These are phyloP conservation scores for Akanthomyces lecanii DNA, from an alignment of 2,329 filamentous ascomycete genomes.

Conservation along the genomic window DNA sequence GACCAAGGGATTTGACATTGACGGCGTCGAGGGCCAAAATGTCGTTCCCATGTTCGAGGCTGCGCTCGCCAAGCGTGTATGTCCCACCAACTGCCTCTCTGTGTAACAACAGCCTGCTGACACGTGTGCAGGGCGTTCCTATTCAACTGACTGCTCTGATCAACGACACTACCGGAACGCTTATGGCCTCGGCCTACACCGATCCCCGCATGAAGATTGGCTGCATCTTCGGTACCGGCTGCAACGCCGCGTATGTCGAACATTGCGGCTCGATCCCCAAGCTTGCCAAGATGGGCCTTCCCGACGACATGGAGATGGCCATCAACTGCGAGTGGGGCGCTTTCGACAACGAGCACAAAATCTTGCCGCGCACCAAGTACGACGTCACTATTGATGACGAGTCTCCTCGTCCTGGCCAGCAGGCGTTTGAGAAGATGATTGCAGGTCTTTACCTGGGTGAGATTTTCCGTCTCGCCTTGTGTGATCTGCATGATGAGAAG, in stretches of 20 bases:
- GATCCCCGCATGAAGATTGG: slow-evolving; percentile 89
- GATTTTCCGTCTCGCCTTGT: slow-evolving; percentile 82
- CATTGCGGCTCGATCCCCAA: slow-evolving; percentile 87
- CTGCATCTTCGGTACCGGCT: slow-evolving; percentile 97
- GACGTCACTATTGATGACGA: slow-evolving; percentile 85
- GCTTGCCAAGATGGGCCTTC: slow-evolving; percentile 84
- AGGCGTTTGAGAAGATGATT: slow-evolving; percentile 98
- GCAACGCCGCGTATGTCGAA: slow-evolving; percentile 98
- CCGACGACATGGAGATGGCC: slow-evolving; percentile 78
- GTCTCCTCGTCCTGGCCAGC: slow-evolving; percentile 87
- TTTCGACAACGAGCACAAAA: slow-evolving; percentile 88
- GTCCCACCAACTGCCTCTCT: neutral
- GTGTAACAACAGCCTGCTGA: neutral
- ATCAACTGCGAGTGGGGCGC: slow-evolving; percentile 99
- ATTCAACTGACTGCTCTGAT: slow-evolving; percentile 92
- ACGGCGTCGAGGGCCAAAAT: slow-evolving; percentile 84
- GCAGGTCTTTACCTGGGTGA: slow-evolving; percentile 92
- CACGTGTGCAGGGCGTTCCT: slow-evolving; percentile 64
- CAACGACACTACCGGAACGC: slow-evolving; percentile 95
- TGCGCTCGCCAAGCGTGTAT: slow-evolving; percentile 58
- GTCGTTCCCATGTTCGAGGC: slow-evolving; percentile 84
- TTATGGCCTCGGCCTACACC: slow-evolving; percentile 97
- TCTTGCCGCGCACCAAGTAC: slow-evolving; percentile 80
- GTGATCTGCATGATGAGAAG: slow-evolving; percentile 76
- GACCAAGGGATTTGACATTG: slow-evolving; percentile 97